Base-by-base conservation (phyloP, 129 eudicot genomes). In the Erigeron canadensis region DNA sequence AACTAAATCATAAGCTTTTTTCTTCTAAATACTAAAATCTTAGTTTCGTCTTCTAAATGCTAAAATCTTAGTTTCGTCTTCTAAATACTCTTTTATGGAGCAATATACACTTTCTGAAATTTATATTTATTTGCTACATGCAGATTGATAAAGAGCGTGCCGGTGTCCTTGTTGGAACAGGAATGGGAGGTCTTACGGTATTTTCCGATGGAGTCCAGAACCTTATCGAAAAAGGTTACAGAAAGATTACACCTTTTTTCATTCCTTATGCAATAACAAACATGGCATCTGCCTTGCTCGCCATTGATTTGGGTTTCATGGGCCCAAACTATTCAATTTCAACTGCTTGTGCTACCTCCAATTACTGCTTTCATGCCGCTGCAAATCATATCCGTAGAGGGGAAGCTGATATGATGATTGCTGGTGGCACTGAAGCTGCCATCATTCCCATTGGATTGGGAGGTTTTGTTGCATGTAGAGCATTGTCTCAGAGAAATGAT, bases 351-450 rank as follows among this genome's bases (percentile, higher is more conserved):
- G 99, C 99, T 56, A 95, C 99, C 69, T 95, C 99, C 38, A 95
- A 95, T 80, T 95, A 88, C 70, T 95, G 97, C 78, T 90, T 95
- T 70, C 88, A 90, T 61, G 96, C 99, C 55, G 99, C 99, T 69
- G 99, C 99, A 57, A 95, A 95, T 79, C 99, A 95, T 72, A 95
- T 95, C 37, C 89, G 99, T 23, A 82, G 97, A 28, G 97, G 99
- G 56, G 99, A 95, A 77, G 99, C 99, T 67, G 99, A 95, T 74
- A n/a, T 95, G 83, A 95, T 95, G 99, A 41, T 95, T 78, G 96
- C 97, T 75, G 99, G 99, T 63, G 99, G 99, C 48, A 86, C 99
- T 7, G 99, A 95, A 85, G 97, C 99, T 70, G 95, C 96, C 19
- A 86, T 95, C 65, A 82, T 86, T 69, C 99, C 99, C 38, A 86